Base-by-base conservation (phyloP, 148 eudicot species). In the Nyssa sinensis region DNA sequence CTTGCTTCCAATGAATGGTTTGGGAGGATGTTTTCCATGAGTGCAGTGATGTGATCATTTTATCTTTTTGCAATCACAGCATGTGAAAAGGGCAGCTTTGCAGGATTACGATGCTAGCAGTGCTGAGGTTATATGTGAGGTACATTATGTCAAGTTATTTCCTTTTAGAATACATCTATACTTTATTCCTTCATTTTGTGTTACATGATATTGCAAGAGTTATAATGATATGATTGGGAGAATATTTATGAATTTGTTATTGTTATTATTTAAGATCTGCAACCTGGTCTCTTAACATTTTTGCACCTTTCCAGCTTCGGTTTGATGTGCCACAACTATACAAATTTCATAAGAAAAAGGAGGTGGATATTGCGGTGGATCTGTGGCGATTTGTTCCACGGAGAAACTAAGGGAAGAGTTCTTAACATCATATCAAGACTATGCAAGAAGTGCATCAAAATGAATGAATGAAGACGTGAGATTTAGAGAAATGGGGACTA, bases 321-420 rank as follows among this genome's bases (percentile, higher is more conserved):
- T 95, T 82, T 55, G 99, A 95, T 68, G 94, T 95, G 58, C 99
- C 97, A 3, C 80, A 88, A 71, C 88, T 95, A 34, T 95, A 92
- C 89, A 92, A 93, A 76, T 93, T 92, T 78, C 99, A 95, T 80
- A 92, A 90, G 96, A 90, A 89, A 87, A 95, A 88, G 84, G 97
- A 92, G 81, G 97, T 95, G 29, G 97, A 95, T 66, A 86, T 95
- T 62, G 96, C 97, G 12, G 99, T 95, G 47, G 99, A 95, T 79
- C 90, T 95, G 27, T 95, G 99, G 99, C 91, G 99, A 34, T 95
- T 95, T 80, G 93, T 90, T 57, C 97, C 99, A 0, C 72, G 67
- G 72, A 66, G 35, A 67, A 66, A n/a, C 16, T 62, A 66, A 71
- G 71, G 60, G 47, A 32, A 53, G 64, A 8, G 16, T 47, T 72